These are phyloP conservation scores for Beta corolliflora DNA, from an alignment of 179 eudicot genomes.

Conservation along the genomic window DNA sequence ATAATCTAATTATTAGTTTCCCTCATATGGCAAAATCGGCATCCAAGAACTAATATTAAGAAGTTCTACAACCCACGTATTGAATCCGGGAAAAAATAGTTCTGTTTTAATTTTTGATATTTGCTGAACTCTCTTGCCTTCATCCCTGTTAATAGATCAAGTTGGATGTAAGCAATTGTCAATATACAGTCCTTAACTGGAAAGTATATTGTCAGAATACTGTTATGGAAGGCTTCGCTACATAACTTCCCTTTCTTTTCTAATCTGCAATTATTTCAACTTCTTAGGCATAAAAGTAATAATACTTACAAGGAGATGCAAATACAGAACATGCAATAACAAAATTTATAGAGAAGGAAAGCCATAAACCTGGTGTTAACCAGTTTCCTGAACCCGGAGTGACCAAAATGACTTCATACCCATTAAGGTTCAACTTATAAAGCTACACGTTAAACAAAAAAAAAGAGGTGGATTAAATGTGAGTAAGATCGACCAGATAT, in stretches of 20 bases:
- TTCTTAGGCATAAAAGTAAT: background rate
- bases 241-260: background rate
- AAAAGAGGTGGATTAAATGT: slow-evolving; percentile 14
- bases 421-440: slow-evolving; percentile 71
- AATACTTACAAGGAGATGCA: background rate
- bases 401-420: slow-evolving; percentile 90
- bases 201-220: too few relatives aligned
- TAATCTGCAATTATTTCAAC: background rate
- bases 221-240: background rate
- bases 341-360: slow-evolving; percentile 24
- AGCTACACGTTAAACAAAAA: slow-evolving; percentile 75
- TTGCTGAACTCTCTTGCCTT: background rate
- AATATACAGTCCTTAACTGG: too few relatives aligned
- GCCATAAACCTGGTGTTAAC: slow-evolving; percentile 82
- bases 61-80: too few relatives aligned
- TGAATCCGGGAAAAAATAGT: too few relatives aligned
- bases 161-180: background rate
- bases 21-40: background rate
- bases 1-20: background rate
- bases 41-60: too few relatives aligned
- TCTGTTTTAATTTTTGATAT: too few relatives aligned
- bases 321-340: background rate
- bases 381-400: slow-evolving; percentile 73
- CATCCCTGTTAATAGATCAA: background rate
- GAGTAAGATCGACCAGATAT: slow-evolving; percentile 3